phyloP scores from a whole-genome alignment of 2,329 filamentous ascomycete species.

The Didymella glomerata region DNA sequence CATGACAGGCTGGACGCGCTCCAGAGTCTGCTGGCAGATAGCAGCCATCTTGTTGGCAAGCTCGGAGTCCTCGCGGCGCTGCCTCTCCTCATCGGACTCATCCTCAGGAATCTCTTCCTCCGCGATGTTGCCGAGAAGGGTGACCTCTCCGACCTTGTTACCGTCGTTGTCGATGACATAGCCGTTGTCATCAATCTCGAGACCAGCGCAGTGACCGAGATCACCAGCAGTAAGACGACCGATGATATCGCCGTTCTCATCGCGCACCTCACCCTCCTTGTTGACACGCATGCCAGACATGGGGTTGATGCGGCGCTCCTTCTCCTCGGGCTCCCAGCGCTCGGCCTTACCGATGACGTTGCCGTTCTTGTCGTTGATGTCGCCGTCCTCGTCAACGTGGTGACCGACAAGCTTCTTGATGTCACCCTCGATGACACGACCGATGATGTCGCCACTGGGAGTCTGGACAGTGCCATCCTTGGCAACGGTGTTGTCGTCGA shows the following conservation, averaged over 20 bases:
- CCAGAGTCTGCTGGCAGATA: slow-evolving; percentile 79
- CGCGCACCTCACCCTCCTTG: slow-evolving; percentile 62
- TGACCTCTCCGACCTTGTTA: slow-evolving; percentile 71
- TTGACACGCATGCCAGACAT: slow-evolving; percentile 66
- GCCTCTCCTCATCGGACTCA: slow-evolving; percentile 56
- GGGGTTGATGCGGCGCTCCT: slow-evolving; percentile 65
- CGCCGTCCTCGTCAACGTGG: slow-evolving; percentile 61
- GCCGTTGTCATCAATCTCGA: slow-evolving; percentile 62
- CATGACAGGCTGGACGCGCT: slow-evolving; percentile 84
- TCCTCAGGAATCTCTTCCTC: slow-evolving; percentile 64
- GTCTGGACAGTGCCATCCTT: slow-evolving; percentile 66
- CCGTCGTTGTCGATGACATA: slow-evolving; percentile 64
- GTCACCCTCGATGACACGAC: slow-evolving; percentile 60
- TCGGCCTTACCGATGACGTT: slow-evolving; percentile 63
- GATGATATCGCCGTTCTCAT: slow-evolving; percentile 60
- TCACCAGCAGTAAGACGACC: slow-evolving; percentile 61
- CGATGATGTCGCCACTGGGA: slow-evolving; percentile 56
- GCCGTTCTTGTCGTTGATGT: slow-evolving; percentile 63
- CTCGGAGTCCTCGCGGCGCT: slow-evolving; percentile 71
- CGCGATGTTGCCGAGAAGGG: slow-evolving; percentile 68
- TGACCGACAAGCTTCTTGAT: slow-evolving; percentile 61
- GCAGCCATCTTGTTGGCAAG: slow-evolving; percentile 78
- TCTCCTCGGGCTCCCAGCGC: slow-evolving; percentile 63
- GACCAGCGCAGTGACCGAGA: slow-evolving; percentile 61
- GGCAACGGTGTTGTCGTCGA: slow-evolving; percentile 63